Percentiles rank a stretch among this genome's conserved stretches.
phyloP scores from a whole-genome alignment of 257 asterid genomes.

The Solanum arcanum region DNA sequence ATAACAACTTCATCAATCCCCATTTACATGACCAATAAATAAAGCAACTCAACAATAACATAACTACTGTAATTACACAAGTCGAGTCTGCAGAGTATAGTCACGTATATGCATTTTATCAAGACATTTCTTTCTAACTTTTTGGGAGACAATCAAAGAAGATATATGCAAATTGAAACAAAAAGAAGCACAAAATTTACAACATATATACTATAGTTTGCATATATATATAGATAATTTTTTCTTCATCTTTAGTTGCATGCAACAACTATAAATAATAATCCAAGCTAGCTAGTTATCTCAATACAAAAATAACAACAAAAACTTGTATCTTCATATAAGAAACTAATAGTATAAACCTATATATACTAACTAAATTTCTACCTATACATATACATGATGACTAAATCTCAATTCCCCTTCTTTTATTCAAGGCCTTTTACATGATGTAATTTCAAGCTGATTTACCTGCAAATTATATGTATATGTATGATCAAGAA shows the following conservation, averaged over 20 bases:
- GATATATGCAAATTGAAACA: neutral
- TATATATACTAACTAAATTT: neutral
- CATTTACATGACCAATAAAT: neutral
- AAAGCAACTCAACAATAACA: neutral
- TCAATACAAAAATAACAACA: neutral
- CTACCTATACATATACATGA: neutral
- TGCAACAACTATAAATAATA: neutral
- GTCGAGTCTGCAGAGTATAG: neutral
- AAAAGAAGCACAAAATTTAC: neutral
- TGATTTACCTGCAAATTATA: neutral
- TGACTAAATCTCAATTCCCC: neutral
- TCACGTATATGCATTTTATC: neutral
- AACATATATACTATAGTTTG: neutral
- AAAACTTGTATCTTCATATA: neutral
- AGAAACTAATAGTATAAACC: neutral
- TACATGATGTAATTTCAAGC: neutral
- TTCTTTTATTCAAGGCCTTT: neutral
- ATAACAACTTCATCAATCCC: neutral
- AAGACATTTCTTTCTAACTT: too few relatives aligned
- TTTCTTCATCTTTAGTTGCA: neutral
- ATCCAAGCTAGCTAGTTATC: neutral
- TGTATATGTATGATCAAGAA: constrained; percentile 19
- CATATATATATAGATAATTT: neutral
- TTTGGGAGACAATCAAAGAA: too few relatives aligned
- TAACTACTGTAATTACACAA: neutral